Base-by-base conservation (phyloP, 352 stramenopile species). In the Thalassiosira delicatula region DNA sequence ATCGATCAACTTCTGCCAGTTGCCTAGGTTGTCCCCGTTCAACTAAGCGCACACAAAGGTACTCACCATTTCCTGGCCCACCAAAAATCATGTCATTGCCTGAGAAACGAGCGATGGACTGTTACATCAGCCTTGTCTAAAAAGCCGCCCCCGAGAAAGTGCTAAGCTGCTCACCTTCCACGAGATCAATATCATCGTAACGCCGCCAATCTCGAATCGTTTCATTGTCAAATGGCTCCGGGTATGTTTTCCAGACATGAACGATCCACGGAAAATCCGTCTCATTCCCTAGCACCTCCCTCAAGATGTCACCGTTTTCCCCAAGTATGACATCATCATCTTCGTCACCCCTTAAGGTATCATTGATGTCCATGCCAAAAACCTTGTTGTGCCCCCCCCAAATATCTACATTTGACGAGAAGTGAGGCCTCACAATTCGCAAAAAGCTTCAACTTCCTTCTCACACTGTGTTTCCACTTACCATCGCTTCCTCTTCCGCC, bases 301-400 rank as follows among this genome's bases (percentile, higher is more conserved):
- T 57, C 40, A 81, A 23, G 72, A 85, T 85, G 19, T 82, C 54
- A 32, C 78, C 78, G 37, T 85, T 85, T 51, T 82, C 72, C 8
- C 71, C 79, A 1, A 85, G 40, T 37, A 85, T 78, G n/a, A 71
- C 59, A 70, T 85, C 79, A 37, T 75, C 60, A 5, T 33, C 63
- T 25, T 56, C 46, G 17, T 59, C 63, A 8, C 79, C 79, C 46
- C 63, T 19, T 17, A 85, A 53, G 33, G 35, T 44, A 65, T 85
- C 79, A 25, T 67, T 54, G 1, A 17, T 42, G 68, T 77, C 63
- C 4, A 37, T 63, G 11, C 79, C 79, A 83, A 66, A 74, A 17
- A 25, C 46, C 46, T 70, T 69, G 37, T 81, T 59, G 49, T 85
- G 79, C 25, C 72, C 79, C 42, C 79, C 79, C 56, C 66, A 71